Evolutionary conservation across 306 rosid species (phyloP).

Genomic region (Cucumis melo): DNA sequence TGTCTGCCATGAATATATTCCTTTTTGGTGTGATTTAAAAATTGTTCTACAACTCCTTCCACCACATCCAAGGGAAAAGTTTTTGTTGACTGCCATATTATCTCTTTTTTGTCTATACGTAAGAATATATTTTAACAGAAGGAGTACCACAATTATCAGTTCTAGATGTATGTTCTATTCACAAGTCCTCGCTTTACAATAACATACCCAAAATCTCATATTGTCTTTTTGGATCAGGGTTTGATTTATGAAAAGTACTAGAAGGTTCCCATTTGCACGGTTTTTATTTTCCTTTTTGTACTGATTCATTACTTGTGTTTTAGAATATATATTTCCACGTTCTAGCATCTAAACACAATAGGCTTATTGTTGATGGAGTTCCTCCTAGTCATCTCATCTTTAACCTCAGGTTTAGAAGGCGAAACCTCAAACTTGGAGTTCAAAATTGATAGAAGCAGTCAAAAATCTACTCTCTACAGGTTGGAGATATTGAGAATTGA

Average conservation of each 20-base stretch:
- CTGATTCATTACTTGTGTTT: background rate
- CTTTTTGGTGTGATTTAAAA: background rate
- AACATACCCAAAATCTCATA: background rate
- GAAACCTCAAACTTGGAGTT: conserved; percentile 25
- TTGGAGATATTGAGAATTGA: conserved; percentile 69
- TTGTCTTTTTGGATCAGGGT: background rate
- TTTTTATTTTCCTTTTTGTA: background rate
- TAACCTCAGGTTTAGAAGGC: conserved; percentile 22
- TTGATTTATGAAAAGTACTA: background rate
- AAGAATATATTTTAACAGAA: background rate
- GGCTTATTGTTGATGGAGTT: background rate
- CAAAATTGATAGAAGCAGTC: conserved; percentile 20
- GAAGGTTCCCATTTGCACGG: background rate
- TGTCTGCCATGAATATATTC: background rate
- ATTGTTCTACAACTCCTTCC: background rate
- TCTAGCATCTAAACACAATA: background rate
- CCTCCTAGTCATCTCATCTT: background rate
- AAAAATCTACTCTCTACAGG: conserved; percentile 41
- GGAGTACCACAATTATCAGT: background rate
- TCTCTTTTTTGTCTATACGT: background rate
- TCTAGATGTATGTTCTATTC: background rate
- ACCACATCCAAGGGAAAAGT: background rate
- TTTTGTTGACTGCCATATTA: background rate
- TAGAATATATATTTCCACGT: background rate
- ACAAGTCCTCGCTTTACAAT: background rate